These are phyloP conservation scores for Paraglomus brasilianum DNA, from an alignment of 192 early-diverging fungal genomes.

Conservation along the genomic window DNA sequence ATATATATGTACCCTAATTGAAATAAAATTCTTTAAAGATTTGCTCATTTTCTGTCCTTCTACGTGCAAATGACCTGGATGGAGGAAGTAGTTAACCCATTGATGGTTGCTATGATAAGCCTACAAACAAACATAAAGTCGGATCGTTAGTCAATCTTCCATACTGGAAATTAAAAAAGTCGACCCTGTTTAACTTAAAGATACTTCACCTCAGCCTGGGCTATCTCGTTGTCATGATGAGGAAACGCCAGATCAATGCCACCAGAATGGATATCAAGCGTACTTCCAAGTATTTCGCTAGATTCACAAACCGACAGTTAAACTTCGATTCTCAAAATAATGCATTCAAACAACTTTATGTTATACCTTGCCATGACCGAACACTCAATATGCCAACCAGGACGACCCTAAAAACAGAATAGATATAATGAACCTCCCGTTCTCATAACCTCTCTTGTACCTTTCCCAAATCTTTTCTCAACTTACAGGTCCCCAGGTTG, in stretches of 20 bases:
- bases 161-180: background rate
- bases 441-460: background rate
- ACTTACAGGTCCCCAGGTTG: conserved; percentile 74
- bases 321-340: background rate
- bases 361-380: conserved; percentile 83
- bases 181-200: background rate
- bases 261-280: conserved; percentile 94
- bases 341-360: background rate
- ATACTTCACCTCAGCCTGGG: conserved; percentile 77
- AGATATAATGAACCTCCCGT: too few species aligned
- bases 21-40: conserved; percentile 95
- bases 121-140: conserved; percentile 1
- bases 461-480: background rate
- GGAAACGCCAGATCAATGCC: conserved; percentile 96
- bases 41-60: conserved; percentile 99
- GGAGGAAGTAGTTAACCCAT: conserved; percentile 99
- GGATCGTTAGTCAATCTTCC: background rate
- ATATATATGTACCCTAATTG: conserved; percentile 66
- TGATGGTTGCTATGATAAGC: conserved; percentile 86
- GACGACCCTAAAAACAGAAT: conserved; percentile 62
- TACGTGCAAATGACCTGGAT: conserved; percentile 92
- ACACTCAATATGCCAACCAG: conserved; percentile 99
- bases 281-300: conserved; percentile 80
- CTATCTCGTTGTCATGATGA: conserved; percentile 98
- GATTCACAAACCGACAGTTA: background rate